Conservation (phyloP, 179 eudicot genomes). For the Heliamphora pulchella region DNA sequence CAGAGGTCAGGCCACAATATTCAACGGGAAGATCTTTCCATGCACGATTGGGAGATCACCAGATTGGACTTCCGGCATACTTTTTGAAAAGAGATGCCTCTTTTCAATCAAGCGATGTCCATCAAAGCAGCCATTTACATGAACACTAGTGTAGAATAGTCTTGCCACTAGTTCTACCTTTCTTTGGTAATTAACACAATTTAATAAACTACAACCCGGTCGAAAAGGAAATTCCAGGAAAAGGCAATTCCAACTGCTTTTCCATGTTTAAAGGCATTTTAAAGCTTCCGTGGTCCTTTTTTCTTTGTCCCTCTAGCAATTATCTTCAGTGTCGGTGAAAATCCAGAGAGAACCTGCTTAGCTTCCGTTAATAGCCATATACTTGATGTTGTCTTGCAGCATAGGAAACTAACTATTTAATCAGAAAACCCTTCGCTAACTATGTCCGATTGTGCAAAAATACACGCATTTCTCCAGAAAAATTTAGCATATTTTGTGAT, state of each 20-base stretch:
- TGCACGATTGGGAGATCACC: not conserved
- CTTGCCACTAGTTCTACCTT: conserved; percentile 1
- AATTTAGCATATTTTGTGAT: not conserved
- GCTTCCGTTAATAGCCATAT: not conserved
- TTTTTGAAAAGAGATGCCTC: not conserved
- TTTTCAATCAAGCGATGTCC: conserved; percentile 3
- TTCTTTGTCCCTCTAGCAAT: not conserved
- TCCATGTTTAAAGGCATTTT: not conserved
- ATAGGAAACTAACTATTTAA: not conserved
- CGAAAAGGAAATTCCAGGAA: not conserved
- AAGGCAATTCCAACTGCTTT: not conserved
- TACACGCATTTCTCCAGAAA: not conserved
- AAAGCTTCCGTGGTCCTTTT: too few relatives aligned
- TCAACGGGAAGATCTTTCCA: not conserved
- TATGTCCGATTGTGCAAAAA: too few relatives aligned
- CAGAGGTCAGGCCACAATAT: not conserved
- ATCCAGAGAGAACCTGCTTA: not conserved
- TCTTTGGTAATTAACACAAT: too few relatives aligned
- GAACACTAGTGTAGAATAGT: not conserved
- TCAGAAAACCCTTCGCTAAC: not conserved
- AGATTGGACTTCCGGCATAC: not conserved
- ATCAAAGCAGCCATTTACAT: not conserved
- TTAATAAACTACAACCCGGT: not conserved
- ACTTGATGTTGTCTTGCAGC: not conserved
- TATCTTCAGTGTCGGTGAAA: not conserved